These are phyloP conservation scores for Mucor mucedo DNA, from an alignment of 371 early-diverging fungal species.

Conservation along the genomic window DNA sequence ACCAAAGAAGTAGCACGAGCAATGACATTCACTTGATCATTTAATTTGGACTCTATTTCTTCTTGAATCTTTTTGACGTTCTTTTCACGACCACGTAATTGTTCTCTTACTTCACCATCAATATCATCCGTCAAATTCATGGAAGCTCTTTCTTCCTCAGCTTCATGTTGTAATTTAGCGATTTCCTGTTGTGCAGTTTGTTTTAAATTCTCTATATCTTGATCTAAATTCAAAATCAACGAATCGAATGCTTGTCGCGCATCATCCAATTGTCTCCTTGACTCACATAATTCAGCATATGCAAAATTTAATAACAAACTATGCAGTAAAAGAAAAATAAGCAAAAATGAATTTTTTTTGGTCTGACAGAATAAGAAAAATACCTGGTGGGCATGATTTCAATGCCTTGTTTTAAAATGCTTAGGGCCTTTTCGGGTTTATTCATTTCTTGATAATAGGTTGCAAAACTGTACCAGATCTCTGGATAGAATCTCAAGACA, in stretches of 20 bases:
- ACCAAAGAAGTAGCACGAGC: conserved; percentile 70
- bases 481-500: conserved; percentile 85
- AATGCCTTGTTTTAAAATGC: conserved; percentile 73
- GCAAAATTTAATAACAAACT: conserved; percentile 84
- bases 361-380: not conserved
- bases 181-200: conserved; percentile 53
- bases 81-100: conserved; percentile 67
- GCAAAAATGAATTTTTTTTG: not conserved
- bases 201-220: conserved; percentile 57
- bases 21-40: conserved; percentile 66
- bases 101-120: conserved; percentile 84
- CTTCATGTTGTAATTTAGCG: conserved; percentile 53
- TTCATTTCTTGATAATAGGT: conserved; percentile 72
- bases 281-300: conserved; percentile 87
- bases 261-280: conserved; percentile 67
- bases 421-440: conserved; percentile 75
- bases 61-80: conserved; percentile 70
- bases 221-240: conserved; percentile 64
- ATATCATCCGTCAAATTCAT: conserved; percentile 69
- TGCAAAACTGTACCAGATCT: conserved; percentile 80
- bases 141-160: conserved; percentile 41
- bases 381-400: conserved; percentile 66
- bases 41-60: conserved; percentile 63
- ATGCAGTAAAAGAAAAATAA: not conserved
- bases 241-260: conserved; percentile 77